Evolutionary conservation across 2,329 filamentous ascomycete genomes (phyloP), one percentile per base, ranked within the genome.

Genomic region (Lachnellula subtilissima): DNA sequence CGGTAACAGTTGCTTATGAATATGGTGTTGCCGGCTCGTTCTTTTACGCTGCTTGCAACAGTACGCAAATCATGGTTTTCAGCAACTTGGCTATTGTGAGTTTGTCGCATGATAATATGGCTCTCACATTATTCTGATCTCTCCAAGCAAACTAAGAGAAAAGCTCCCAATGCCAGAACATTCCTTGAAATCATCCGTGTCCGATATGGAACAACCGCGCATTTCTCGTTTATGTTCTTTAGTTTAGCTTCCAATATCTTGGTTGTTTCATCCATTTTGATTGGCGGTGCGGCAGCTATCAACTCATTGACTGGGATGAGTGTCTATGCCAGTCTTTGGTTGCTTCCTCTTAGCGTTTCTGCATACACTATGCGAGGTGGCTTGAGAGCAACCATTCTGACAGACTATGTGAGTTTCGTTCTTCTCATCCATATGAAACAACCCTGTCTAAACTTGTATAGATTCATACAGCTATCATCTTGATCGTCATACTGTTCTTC

Each of bases 311-410:
- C 86, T 1, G 88, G 88, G 22, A 84, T 91, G 68, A 80, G 82
- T 42, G 89, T 87, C 12, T 86, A 86, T 11, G 91, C 90, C 1
- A 50, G 89, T 56, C 92, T 89, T 67, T 94, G 90, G 73, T 75
- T 95, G 42, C 76, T 95, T 4, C 90, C 90, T 0, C 75, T 93
- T 6, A 88, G 89, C 60, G 88, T 95, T 32, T 82, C 91, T 1
- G 74, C 88, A 0, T 95, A 94, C 70, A 94, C 89, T 1, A 78
- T 85, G 40, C 77, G 83, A 48, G 84, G 83, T 40, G 90, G 89
- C 5, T 87, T 94, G 71, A 95, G 94, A 72, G 88, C 89, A 0
- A 92, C 89, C 0, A 89, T 94, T 64, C 75, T 93, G 61, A 95
- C 90, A 0, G 59, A 61, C 47, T 61, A 61, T 25, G 81, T 91